phyloP scores from a whole-genome alignment of 495 filamentous ascomycete species.

The Penicillium turbatum region DNA sequence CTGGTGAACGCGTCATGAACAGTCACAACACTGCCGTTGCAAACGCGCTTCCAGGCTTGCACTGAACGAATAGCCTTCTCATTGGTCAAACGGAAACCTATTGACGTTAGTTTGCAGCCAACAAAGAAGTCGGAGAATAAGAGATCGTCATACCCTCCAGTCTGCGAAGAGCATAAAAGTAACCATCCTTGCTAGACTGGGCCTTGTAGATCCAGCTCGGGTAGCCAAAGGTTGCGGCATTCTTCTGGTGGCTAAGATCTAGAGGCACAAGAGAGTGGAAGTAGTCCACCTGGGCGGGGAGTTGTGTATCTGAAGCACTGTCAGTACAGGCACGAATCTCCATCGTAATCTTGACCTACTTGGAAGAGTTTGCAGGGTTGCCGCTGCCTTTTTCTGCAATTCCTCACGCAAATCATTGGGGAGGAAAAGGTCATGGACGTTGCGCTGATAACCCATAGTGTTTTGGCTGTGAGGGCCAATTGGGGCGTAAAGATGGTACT shows the following conservation, averaged over 20 bases:
- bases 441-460: slow-evolving; percentile 74
- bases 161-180: slow-evolving; percentile 75
- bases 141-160: slow-evolving; percentile 60
- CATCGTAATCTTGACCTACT: slow-evolving; percentile 48
- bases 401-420: slow-evolving; percentile 80
- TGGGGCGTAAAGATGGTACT: slow-evolving; percentile 92
- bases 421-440: slow-evolving; percentile 85
- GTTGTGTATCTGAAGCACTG: slow-evolving; percentile 51
- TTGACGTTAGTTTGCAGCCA: slow-evolving; percentile 1
- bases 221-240: slow-evolving; percentile 71
- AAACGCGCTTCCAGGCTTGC: slow-evolving; percentile 86
- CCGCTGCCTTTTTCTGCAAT: slow-evolving; percentile 81
- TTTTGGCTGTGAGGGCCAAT: slow-evolving; percentile 77
- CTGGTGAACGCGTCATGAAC: slow-evolving; percentile 93
- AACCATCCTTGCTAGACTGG: slow-evolving; percentile 79
- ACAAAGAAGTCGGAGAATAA: neutral
- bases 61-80: slow-evolving; percentile 81
- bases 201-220: slow-evolving; percentile 95
- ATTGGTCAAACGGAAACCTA: slow-evolving; percentile 76
- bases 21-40: slow-evolving; percentile 76
- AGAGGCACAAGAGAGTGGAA: slow-evolving; percentile 91
- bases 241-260: slow-evolving; percentile 75
- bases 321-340: slow-evolving; percentile 8
- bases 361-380: slow-evolving; percentile 76
- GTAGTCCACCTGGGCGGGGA: slow-evolving; percentile 71